phyloP scores from a whole-genome alignment of 139 green algal genomes.

The Chlamydomonas sphaeroides region DNA sequence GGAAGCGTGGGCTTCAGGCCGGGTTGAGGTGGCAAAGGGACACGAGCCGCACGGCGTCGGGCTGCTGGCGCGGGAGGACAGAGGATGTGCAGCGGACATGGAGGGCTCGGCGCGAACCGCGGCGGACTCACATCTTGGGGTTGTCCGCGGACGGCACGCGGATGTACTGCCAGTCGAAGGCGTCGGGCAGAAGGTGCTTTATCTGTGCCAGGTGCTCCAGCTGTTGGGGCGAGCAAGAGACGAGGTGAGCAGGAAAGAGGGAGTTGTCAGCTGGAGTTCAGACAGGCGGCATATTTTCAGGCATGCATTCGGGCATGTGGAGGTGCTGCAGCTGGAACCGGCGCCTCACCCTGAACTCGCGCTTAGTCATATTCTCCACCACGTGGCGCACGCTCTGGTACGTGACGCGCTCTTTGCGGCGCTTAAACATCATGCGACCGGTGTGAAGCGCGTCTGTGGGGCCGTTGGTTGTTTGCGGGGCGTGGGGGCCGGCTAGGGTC shows the following conservation, averaged over 20 bases:
- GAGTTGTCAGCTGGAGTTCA: not conserved
- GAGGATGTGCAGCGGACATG: too few species aligned
- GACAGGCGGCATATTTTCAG: too few species aligned
- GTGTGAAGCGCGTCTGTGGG: constrained; percentile 34
- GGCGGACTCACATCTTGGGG: constrained; percentile 7
- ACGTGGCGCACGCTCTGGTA: constrained; percentile 32
- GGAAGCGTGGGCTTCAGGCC: too few species aligned
- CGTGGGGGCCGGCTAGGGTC: not conserved
- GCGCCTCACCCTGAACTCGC: constrained; percentile 22
- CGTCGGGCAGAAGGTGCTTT: constrained; percentile 55
- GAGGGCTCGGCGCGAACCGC: too few species aligned
- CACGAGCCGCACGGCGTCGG: too few species aligned
- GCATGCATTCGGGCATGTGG: too few species aligned
- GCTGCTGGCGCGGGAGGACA: too few species aligned
- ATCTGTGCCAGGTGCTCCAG: constrained; percentile 64
- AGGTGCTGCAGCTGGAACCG: too few species aligned
- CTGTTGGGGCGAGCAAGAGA: constrained; percentile 9
- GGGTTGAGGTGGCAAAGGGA: too few species aligned
- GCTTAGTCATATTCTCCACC: constrained; percentile 39
- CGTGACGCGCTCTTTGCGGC: constrained; percentile 7
- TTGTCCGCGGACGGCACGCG: constrained; percentile 16
- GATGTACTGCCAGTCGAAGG: constrained; percentile 65
- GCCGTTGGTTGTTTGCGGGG: too few species aligned
- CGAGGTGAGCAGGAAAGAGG: not conserved
- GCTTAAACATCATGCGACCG: constrained; percentile 30